Conservation (phyloP, 108 stramenopile species). For the Epithemia pelagica region DNA sequence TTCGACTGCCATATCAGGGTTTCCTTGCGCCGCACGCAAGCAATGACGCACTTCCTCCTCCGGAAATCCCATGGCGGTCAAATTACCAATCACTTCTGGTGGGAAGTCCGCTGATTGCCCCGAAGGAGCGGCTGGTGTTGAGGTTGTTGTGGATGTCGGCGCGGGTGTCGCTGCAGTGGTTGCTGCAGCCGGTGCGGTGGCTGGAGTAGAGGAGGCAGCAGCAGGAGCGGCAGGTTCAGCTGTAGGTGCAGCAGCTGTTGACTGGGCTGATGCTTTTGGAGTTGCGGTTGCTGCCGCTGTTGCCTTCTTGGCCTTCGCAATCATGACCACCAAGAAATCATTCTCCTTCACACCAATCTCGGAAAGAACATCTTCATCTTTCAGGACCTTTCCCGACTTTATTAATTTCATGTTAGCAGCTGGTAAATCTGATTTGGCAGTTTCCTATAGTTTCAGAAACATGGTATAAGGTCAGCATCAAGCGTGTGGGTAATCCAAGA, state of each 20-base stretch:
- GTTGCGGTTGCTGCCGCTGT: constrained; percentile 51
- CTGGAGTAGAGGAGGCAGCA: constrained; percentile 29
- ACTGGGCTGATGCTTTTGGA: constrained; percentile 61
- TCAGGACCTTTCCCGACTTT: constrained; percentile 94
- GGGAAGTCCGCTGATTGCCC: constrained; percentile 33
- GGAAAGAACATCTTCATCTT: constrained; percentile 81
- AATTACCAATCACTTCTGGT: constrained; percentile 61
- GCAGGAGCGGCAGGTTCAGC: constrained; percentile 35
- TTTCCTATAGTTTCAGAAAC: constrained; percentile 36
- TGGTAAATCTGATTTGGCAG: constrained; percentile 57
- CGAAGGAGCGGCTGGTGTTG: constrained; percentile 38
- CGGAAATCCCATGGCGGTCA: constrained; percentile 82
- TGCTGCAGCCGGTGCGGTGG: constrained; percentile 27
- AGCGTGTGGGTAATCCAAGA: background rate
- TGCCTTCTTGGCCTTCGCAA: constrained; percentile 85
- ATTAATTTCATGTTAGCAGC: constrained; percentile 88
- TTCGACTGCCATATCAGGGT: constrained; percentile 93
- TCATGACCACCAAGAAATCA: constrained; percentile 96
- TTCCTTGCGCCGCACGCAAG: constrained; percentile 90
- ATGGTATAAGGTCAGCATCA: background rate
- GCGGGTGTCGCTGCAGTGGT: constrained; percentile 22
- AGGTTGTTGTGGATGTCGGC: constrained; percentile 28
- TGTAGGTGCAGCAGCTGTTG: constrained; percentile 34
- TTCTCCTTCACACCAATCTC: constrained; percentile 75
- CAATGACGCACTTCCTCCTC: constrained; percentile 81